Percentiles rank a stretch among this genome's conserved stretches.
Conservation (phyloP, 768 basidiomycete genomes). For the Psilocybe tampanensis region DNA sequence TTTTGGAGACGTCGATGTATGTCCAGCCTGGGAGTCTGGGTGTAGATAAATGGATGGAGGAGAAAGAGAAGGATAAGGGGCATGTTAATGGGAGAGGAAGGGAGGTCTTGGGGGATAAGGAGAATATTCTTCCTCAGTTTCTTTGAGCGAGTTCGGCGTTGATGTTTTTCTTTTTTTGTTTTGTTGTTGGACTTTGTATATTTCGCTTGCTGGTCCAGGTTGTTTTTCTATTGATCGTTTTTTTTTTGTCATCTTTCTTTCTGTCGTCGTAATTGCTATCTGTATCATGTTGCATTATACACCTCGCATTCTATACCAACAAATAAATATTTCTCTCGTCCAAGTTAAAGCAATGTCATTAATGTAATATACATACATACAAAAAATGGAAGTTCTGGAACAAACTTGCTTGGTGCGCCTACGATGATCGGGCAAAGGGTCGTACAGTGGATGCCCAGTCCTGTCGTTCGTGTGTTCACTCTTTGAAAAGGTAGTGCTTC, state of each 20-base stretch:
- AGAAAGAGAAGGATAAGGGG: constrained; percentile 10
- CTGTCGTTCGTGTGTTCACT: neutral
- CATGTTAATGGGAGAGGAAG: constrained; percentile 24
- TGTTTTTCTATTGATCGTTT: neutral
- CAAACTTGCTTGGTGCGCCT: neutral
- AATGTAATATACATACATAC: neutral
- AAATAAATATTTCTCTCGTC: neutral
- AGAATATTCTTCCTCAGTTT: constrained; percentile 42
- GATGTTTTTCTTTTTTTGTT: neutral
- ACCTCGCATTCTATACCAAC: constrained; percentile 1
- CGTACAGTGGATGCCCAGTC: too few relatives aligned
- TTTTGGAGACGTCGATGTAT: constrained; percentile 19
- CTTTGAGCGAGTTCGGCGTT: neutral
- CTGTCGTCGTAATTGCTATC: constrained; percentile 12
- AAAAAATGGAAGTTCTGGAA: too few relatives aligned
- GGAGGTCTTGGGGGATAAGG: constrained; percentile 52
- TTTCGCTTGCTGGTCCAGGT: constrained; percentile 11
- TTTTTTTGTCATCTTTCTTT: constrained; percentile 4
- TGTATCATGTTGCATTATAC: neutral
- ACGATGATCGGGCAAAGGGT: too few relatives aligned
- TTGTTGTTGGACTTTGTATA: neutral
- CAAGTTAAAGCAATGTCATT: neutral
- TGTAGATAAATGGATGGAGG: constrained; percentile 14
- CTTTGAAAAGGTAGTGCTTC: constrained; percentile 43
- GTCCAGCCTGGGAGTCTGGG: constrained; percentile 19